Base-by-base conservation (phyloP, 352 stramenopile species). In the Elongisporangium anandrum region DNA sequence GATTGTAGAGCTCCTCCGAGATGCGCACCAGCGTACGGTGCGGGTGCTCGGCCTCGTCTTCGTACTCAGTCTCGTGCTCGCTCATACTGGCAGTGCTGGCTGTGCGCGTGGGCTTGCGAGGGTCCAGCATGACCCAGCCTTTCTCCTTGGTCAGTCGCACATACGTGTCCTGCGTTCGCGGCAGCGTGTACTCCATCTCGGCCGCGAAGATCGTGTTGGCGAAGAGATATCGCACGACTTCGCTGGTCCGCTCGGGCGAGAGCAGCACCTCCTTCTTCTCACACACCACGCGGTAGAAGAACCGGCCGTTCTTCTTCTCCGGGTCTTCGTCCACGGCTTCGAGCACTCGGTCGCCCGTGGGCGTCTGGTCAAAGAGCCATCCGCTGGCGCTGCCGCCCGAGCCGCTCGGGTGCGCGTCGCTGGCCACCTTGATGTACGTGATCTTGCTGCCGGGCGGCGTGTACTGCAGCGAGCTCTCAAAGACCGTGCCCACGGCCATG, bases 171-270 rank as follows among this genome's bases (percentile, higher is more conserved):
- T 91, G 70, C 4, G 80, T 88, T 21, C 77, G 75, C 34, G 85
- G 85, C 50, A 91, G 58, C 26, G 81, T 90, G 64, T 90, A 94
- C 71, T 92, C 78, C 70, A 92, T 86, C 63, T 90, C 79, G n/a
- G 80, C 79, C 9, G 76, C 65, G 56, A 92, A 86, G n/a, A 92
- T 87, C 8, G 79, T 85, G 50, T 84, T 80, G 19, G 71, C 62
- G 47, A 88, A 88, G 10, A 91, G 50, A 41, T 79, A 87, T 21
- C 74, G 82, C 52, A 88, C 66, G 7, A 94, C 65, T 49, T 88
- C 77, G 54, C 78, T 85, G n/a, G 60, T 84, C 8, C 64, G 67
- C 63, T 92, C 85, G 0, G 85, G 85, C 10, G 85, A 92, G 21
- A 91, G 64, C 24, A 94, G 60, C 19, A 94, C 85, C 29, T 89